phyloP scores from a whole-genome alignment of 129 eudicot genomes.

The Tagetes patula region DNA sequence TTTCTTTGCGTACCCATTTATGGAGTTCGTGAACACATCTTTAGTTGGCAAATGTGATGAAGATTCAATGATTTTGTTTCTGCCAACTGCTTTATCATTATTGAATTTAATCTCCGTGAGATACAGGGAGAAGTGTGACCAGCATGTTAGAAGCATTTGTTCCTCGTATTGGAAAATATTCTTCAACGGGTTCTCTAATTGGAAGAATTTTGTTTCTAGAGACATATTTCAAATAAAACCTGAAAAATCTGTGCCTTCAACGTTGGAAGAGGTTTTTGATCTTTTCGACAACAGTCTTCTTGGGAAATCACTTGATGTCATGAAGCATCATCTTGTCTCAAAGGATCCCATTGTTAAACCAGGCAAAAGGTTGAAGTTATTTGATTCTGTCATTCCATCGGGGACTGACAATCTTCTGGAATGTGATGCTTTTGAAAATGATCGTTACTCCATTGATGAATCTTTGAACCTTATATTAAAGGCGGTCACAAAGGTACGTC shows the following conservation, averaged over 20 bases:
- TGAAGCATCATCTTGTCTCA: conserved; percentile 39
- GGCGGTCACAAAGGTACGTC: conserved; percentile 54
- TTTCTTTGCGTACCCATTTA: conserved; percentile 52
- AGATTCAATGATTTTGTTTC: conserved; percentile 54
- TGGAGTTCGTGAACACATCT: conserved; percentile 42
- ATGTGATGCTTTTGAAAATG: conserved; percentile 36
- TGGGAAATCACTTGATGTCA: conserved; percentile 54
- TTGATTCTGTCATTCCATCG: conserved; percentile 54
- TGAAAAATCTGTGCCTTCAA: conserved; percentile 38
- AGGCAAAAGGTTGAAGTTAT: conserved; percentile 51
- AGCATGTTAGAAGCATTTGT: conserved; percentile 35
- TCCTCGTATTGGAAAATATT: conserved; percentile 55
- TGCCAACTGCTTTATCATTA: conserved; percentile 68
- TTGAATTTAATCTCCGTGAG: conserved; percentile 37
- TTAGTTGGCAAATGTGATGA: conserved; percentile 43
- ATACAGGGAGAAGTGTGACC: conserved; percentile 35
- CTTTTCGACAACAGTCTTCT: conserved; percentile 60
- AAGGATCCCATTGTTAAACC: conserved; percentile 33
- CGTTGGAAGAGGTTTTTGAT: conserved; percentile 49
- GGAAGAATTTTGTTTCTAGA: conserved; percentile 64
- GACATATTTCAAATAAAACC: conserved; percentile 47
- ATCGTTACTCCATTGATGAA: conserved; percentile 45
- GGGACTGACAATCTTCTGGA: conserved; percentile 46
- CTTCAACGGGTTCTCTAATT: conserved; percentile 51
- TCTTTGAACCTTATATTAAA: conserved; percentile 48